Evolutionary conservation across 495 filamentous ascomycete genomes (phyloP), one percentile per base, ranked within the genome.

Genomic region (Astrocystis sublimbata): DNA sequence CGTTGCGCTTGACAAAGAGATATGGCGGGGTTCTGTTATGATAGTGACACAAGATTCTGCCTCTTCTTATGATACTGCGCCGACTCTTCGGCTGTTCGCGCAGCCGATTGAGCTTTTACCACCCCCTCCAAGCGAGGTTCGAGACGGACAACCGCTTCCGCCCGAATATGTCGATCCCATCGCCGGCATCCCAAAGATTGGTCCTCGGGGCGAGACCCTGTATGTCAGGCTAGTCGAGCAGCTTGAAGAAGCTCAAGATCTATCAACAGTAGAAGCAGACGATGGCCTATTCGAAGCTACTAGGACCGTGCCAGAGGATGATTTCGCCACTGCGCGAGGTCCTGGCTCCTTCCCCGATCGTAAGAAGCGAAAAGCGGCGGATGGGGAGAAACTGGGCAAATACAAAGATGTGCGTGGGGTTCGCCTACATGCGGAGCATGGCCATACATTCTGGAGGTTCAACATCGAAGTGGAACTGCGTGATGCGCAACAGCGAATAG

Each of bases 381-480:
- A 93, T 66, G 91, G 91, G 1, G 92, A 96, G 74, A 88, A 85
- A 50, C 73, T 83, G 6, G 86, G 85, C n/a, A 86, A 88, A 69
- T 90, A 88, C 62, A 88, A 86, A 63, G 92, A 96, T 63, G 82
- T 97, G 9, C 77, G 85, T 46, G 94, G 89, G n/a, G 82, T 89
- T 65, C 85, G 92, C 30, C 79, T 98, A 6, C 92, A 97, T 68
- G 84, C 86, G 6, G 93, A 96, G 70, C 82, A 88, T 56, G 93
- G 93, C 51, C 86, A 90, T 54, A 98, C 96, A 2, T 98, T 98
- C 78, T 98, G 94, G 94, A 82, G 90, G 62, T 98, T 98, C 80
- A 94, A 89, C 66, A 79, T 98, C 45, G 94, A 97, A 73, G 83
- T 98, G 33, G 94, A 98, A 73, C 84, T 98, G 26, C 79, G 83